phyloP scores from a whole-genome alignment of 192 early-diverging fungal genomes.

The Pilobolus umbonatus region DNA sequence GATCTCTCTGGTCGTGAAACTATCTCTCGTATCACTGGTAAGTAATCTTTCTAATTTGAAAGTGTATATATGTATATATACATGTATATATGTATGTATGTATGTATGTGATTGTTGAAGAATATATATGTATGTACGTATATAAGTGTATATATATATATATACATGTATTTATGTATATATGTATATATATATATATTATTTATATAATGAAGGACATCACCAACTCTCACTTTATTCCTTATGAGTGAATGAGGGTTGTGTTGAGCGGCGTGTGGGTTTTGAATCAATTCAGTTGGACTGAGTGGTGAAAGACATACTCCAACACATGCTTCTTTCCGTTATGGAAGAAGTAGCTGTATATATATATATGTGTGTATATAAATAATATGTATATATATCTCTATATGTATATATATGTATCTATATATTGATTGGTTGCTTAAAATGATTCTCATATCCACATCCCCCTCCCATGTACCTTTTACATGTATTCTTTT shows the following conservation, averaged over 20 bases:
- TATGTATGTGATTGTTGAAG: too few relatives aligned
- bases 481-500: conserved; percentile 19
- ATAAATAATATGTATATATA: too few relatives aligned
- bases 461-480: conserved; percentile 33
- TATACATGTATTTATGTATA: too few relatives aligned
- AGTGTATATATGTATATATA: conserved; percentile 29
- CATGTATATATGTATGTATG: too few relatives aligned
- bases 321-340: too few relatives aligned
- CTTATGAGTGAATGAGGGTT: not conserved
- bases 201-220: conserved; percentile 6
- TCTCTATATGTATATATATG: too few relatives aligned
- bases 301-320: conserved; percentile 21
- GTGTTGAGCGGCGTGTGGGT: conserved; percentile 23
- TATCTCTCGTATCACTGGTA: conserved; percentile 97
- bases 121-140: not conserved
- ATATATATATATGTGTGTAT: too few relatives aligned
- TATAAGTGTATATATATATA: not conserved
- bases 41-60: conserved; percentile 51
- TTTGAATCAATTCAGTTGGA: conserved; percentile 8
- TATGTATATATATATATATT: too few relatives aligned
- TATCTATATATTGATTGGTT: not conserved
- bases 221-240: not conserved
- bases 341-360: too few relatives aligned
- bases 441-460: not conserved
- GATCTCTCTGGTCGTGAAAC: conserved; percentile 99